A percentile compares a stretch with the other conserved stretches of the same genome.
Evolutionary conservation across 176 grass and related monocot species (phyloP).

Genomic region (Bothriochloa decipiens): DNA sequence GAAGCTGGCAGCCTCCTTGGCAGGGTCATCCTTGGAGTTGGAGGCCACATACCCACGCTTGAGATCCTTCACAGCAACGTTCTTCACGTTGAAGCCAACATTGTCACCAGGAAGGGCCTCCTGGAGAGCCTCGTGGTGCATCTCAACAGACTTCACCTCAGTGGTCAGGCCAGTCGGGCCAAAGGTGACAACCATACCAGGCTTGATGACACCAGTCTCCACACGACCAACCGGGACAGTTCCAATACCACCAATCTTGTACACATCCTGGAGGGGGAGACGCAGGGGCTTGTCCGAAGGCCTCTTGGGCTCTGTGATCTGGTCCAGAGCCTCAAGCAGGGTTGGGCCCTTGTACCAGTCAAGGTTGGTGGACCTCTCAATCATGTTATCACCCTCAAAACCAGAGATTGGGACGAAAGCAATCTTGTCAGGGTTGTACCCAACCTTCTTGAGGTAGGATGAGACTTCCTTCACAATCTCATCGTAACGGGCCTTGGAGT

Average conservation of each 20-base stretch:
- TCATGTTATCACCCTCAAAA: neutral
- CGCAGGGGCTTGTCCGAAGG: conserved; percentile 93
- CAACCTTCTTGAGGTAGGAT: neutral
- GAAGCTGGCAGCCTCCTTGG: conserved; percentile 86
- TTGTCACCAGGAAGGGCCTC: conserved; percentile 86
- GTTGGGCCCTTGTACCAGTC: neutral
- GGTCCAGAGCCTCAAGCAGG: conserved; percentile 64
- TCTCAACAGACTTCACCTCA: conserved; percentile 94
- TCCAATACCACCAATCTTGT: conserved; percentile 96
- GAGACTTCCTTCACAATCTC: neutral
- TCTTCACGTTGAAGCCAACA: conserved; percentile 87
- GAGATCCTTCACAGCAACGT: conserved; percentile 85
- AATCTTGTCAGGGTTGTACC: neutral
- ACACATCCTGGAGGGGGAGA: conserved; percentile 97
- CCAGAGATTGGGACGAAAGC: neutral
- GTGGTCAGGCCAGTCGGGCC: conserved; percentile 75
- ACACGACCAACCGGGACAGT: conserved; percentile 85
- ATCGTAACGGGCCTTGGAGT: neutral
- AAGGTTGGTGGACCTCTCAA: neutral
- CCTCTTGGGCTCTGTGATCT: conserved; percentile 82
- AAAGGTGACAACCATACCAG: conserved; percentile 85
- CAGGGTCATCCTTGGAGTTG: conserved; percentile 94
- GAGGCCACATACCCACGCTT: conserved; percentile 85
- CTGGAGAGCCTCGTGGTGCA: conserved; percentile 88
- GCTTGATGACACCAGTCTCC: conserved; percentile 81